Percentiles rank a stretch among this genome's conserved stretches.
These are phyloP conservation scores for Fallopia convolvulus DNA, from an alignment of 148 eudicot genomes.

Conservation along the genomic window DNA sequence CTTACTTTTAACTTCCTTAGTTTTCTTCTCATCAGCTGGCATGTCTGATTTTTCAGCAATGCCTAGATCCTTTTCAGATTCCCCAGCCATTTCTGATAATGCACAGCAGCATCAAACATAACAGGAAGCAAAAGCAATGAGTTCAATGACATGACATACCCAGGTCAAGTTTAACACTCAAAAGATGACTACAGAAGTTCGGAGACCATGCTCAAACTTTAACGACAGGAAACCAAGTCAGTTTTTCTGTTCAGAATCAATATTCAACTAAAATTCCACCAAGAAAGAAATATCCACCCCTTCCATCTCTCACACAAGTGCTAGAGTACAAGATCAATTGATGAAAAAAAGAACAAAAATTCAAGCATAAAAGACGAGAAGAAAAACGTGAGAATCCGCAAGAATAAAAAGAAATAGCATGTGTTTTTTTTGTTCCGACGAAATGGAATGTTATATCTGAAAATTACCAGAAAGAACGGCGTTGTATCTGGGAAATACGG, in stretches of 20 bases:
- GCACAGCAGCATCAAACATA: conserved; percentile 6
- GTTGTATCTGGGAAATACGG: not conserved
- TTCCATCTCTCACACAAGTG: too few relatives aligned
- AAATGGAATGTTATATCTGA: not conserved
- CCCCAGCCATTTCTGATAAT: conserved; percentile 54
- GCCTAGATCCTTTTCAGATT: conserved; percentile 33
- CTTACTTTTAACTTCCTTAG: conserved; percentile 21
- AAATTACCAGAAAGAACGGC: conserved; percentile 9
- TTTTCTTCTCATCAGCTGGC: conserved; percentile 22
- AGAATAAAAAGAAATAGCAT: not conserved
- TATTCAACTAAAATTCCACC: not conserved
- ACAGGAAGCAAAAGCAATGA: not conserved
- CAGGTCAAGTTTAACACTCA: not conserved
- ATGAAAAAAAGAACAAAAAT: not conserved
- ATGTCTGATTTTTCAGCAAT: conserved; percentile 22
- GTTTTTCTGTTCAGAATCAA: not conserved
- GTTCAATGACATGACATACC: conserved; percentile 5
- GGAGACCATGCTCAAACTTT: not conserved
- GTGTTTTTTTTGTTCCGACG: not conserved
- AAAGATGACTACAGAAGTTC: not conserved
- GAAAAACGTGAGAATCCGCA: not conserved
- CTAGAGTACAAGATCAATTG: not conserved
- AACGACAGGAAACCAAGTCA: not conserved
- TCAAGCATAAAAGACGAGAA: too few relatives aligned
- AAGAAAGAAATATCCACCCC: not conserved